phyloP scores from a whole-genome alignment of 2,329 filamentous ascomycete species.

The Meredithiella fracta region DNA sequence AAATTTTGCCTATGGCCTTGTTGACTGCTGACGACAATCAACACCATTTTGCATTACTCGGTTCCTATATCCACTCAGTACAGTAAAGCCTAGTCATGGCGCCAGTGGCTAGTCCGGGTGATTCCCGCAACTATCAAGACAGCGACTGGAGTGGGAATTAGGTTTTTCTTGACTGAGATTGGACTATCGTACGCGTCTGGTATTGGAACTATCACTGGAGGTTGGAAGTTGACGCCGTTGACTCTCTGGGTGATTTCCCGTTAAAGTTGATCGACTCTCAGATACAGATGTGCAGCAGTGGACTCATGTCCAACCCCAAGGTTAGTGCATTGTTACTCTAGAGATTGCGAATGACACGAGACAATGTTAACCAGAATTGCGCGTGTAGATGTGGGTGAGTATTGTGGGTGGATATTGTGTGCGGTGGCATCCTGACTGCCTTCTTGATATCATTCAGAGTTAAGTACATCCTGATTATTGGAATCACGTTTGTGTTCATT shows the following conservation, averaged over 20 bases:
- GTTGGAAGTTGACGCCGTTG: conserved; percentile 46
- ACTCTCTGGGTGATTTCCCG: conserved; percentile 61
- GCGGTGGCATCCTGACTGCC: conserved; percentile 62
- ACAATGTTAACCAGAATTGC: conserved; percentile 1
- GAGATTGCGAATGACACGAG: neutral
- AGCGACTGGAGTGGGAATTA: conserved; percentile 48
- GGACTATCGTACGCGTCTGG: conserved; percentile 63
- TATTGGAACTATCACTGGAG: conserved; percentile 67
- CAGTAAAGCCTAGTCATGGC: too few species aligned
- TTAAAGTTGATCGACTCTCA: conserved; percentile 31
- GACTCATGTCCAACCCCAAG: conserved; percentile 63
- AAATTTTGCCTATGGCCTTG: neutral
- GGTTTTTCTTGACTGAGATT: conserved; percentile 46
- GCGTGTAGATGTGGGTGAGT: conserved; percentile 66
- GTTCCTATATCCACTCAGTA: too few species aligned
- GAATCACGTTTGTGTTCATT: conserved; percentile 54
- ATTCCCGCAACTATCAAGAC: conserved; percentile 50
- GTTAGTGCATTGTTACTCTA: conserved; percentile 23
- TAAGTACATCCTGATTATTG: conserved; percentile 59
- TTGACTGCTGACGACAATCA: neutral
- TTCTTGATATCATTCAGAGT: conserved; percentile 66
- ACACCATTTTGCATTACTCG: conserved; percentile 43
- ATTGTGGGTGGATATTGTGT: conserved; percentile 68
- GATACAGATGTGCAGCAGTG: conserved; percentile 34
- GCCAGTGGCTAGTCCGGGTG: conserved; percentile 54